Evolutionary conservation across 768 basidiomycete species (phyloP).

Genomic region (Sarcodon sp.): DNA sequence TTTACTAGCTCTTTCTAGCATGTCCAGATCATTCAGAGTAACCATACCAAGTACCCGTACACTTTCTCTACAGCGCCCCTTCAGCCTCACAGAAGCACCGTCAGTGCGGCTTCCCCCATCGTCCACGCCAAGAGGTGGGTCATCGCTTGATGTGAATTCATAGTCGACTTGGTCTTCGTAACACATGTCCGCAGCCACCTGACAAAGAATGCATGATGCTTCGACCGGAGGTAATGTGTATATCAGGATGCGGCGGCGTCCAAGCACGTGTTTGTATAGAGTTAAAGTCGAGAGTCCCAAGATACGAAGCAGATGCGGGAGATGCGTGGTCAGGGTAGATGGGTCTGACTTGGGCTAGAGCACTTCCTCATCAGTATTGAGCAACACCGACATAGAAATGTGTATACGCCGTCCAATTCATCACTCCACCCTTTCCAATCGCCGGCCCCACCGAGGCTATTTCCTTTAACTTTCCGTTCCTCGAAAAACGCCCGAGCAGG

Average conservation of each 20-base stretch:
- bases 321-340: conserved; percentile 49
- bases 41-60: conserved; percentile 70
- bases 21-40: conserved; percentile 60
- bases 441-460: conserved; percentile 41
- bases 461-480: conserved; percentile 35
- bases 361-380: not conserved
- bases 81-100: conserved; percentile 11
- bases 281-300: conserved; percentile 71
- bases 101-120: conserved; percentile 5
- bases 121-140: conserved; percentile 1
- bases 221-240: conserved; percentile 75
- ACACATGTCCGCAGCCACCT: conserved; percentile 48
- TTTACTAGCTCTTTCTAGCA: conserved; percentile 40
- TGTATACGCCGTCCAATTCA: conserved; percentile 42
- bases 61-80: conserved; percentile 32
- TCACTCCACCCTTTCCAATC: conserved; percentile 60
- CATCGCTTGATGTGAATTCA: too few species aligned
- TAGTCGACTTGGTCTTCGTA: conserved; percentile 25
- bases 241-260: conserved; percentile 63
- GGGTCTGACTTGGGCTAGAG: conserved; percentile 11
- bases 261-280: conserved; percentile 68
- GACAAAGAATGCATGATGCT: conserved; percentile 59
- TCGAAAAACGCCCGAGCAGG: conserved; percentile 54
- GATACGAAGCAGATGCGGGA: conserved; percentile 64
- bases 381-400: not conserved